These are phyloP conservation scores for Corrigiola litoralis DNA, from an alignment of 179 eudicot genomes.

Conservation along the genomic window DNA sequence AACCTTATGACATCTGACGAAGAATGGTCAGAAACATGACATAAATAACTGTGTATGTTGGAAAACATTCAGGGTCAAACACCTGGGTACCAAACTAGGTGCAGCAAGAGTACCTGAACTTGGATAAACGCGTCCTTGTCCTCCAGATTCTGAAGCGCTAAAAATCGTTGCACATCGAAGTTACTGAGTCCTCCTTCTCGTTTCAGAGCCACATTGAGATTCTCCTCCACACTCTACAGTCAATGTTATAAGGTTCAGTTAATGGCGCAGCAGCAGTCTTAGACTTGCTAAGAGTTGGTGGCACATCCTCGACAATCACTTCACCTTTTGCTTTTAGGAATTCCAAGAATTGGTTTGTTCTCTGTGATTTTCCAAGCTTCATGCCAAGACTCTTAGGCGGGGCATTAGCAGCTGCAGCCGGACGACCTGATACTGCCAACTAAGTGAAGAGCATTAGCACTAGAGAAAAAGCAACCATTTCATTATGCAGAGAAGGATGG, in stretches of 20 bases:
- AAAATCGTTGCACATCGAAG: conserved; percentile 90
- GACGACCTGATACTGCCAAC: conserved; percentile 55
- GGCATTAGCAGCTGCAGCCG: conserved; percentile 72
- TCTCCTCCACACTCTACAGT: conserved; percentile 93
- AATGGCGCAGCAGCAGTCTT: conserved; percentile 80
- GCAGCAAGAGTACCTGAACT: conserved; percentile 67
- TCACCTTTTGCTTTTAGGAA: conserved; percentile 99
- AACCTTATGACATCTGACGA: background rate
- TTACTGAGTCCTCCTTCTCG: conserved; percentile 87
- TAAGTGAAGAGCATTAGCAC: conserved; percentile 9
- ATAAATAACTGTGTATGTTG: no score
- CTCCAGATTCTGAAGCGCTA: conserved; percentile 86
- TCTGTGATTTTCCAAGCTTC: conserved; percentile 91
- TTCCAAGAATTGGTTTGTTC: conserved; percentile 81
- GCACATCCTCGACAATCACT: conserved; percentile 85
- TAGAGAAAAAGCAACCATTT: background rate
- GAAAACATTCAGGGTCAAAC: no score
- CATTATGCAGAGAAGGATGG: background rate
- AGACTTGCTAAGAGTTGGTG: conserved; percentile 56
- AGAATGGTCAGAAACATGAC: background rate
- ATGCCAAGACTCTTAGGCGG: conserved; percentile 91
- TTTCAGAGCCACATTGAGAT: conserved; percentile 75
- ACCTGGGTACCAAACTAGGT: background rate
- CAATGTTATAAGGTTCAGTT: conserved; percentile 88
- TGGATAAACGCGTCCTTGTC: conserved; percentile 90